Evolutionary conservation across 2,329 filamentous ascomycete species (phyloP), one percentile per base, ranked within the genome.

Genomic region (Penicillium sp.): DNA sequence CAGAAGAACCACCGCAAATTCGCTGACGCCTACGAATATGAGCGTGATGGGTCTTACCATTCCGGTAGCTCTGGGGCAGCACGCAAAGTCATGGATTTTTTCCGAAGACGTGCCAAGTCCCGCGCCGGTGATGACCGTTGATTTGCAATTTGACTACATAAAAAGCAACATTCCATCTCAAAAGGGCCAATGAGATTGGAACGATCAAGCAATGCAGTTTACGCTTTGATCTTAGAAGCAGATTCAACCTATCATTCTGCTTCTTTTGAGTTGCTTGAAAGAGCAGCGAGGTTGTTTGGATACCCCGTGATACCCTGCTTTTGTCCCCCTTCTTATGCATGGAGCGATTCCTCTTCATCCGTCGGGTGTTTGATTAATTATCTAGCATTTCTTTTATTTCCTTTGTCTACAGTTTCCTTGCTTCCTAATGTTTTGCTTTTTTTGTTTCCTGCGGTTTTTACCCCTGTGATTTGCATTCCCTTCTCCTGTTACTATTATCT

Each of bases 51-150:
- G 22, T 83, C 84, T 47, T 84, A 87, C 50, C 87, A 91, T 67
- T 87, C 87, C 31, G 93, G 93, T 42, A 95, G 89, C 73, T 93
- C 87, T 61, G 90, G 90, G 54, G 89, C 91, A 3, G 91, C 92
- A 14, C 88, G 92, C 72, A 87, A 91, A 70, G 94, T 99, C 37
- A 97, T 99, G 92, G 93, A 99, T 77, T 96, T 97, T 75, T 99
- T 99, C 80, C 84, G 94, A 66, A 84, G 92, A 72, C 84, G 92
- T 71, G 90, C 89, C 53, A 91, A 88, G 77, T 90, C 87, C 64
- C 81, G 88, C 68, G 84, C 81, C 53, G 76, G 73, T 30, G 74
- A 76, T 35, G 74, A 77, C 43, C 72, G 69, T 54, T 75, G 68
- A 69, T 33, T 48, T 17, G 2, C 26, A 28, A 17, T 53, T 36